These are phyloP conservation scores for Tilletia horrida DNA, from an alignment of 1,284 basidiomycete species.

Conservation along the genomic window DNA sequence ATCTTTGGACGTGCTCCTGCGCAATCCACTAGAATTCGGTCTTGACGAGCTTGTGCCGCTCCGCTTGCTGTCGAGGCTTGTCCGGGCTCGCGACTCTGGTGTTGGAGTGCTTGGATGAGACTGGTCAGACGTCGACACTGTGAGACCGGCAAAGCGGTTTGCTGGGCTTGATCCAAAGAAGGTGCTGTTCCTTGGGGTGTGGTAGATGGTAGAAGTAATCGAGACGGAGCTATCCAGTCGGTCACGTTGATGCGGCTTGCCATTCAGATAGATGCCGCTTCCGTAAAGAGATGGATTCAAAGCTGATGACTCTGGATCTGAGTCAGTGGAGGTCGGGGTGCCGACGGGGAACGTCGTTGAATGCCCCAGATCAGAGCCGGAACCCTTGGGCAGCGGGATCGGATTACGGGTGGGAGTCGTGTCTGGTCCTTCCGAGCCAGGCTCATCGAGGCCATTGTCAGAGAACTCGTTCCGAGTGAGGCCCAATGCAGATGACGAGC, in stretches of 20 bases:
- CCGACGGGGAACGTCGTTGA: neutral
- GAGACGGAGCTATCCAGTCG: slow-evolving; percentile 16
- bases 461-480: neutral
- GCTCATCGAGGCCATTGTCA: too few relatives aligned
- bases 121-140: too few relatives aligned
- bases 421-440: too few relatives aligned
- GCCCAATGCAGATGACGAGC: neutral
- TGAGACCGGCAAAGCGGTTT: neutral
- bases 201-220: slow-evolving; percentile 35
- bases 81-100: neutral
- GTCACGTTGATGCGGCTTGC: slow-evolving; percentile 3
- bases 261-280: slow-evolving; percentile 11
- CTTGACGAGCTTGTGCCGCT: neutral
- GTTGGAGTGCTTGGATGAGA: too few relatives aligned
- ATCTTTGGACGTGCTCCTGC: neutral
- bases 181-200: slow-evolving; percentile 40
- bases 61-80: neutral
- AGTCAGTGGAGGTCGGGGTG: neutral
- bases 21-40: neutral
- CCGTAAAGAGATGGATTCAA: neutral
- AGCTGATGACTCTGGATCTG: neutral
- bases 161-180: slow-evolving; percentile 31
- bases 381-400: too few relatives aligned
- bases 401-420: too few relatives aligned
- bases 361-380: too few relatives aligned